Base-by-base conservation (phyloP, 768 basidiomycete genomes). In the Naganishia kalamii region DNA sequence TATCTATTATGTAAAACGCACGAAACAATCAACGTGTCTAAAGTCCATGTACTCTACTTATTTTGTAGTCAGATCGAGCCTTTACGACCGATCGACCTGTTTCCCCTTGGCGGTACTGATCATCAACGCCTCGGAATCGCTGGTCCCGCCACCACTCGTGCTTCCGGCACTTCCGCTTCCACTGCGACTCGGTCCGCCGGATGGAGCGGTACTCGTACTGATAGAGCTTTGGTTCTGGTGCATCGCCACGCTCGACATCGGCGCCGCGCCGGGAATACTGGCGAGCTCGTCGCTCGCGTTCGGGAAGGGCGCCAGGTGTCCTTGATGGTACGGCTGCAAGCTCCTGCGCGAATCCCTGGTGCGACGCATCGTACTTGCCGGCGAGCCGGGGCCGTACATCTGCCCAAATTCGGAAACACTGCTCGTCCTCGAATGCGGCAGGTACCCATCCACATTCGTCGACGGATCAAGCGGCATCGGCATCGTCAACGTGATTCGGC, bases 401-500 rank as follows among this genome's bases (percentile, higher is more conserved):
- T 48, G 44, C 2, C 62, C 62, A 50, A 49, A 63, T 48, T 49
- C 48, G 62, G 54, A 57, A 37, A 57, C 37, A 57, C 54, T 57
- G 35, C 27, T 57, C 11, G 44, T 63, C 4, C 37, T 15, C 13
- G 62, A 63, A 48, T 47, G 44, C 23, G 60, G 60, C 25, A 65
- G 54, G 54, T 65, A 65, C 3, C 64, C 64, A 19, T 60, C 46
- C 32, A 27, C 35, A 3, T 23, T 46, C 1, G 64, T 65, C 2
- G 19, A 49, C 25, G 52, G 47, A 37, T 60, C 57, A 10, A 65
- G 54, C 21, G 64, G 64, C 4, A 33, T 27, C 21, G 64, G 64
- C 64, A 65, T 65, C 54, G 52, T 43, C 25, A 65, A 57, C 6
- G 44, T 60, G 35, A 65, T 60, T 44, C 41, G 27, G 12, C 64